Evolutionary conservation across 164 flowering plant species (phyloP).

Genomic region (Dillenia suffruticosa): DNA sequence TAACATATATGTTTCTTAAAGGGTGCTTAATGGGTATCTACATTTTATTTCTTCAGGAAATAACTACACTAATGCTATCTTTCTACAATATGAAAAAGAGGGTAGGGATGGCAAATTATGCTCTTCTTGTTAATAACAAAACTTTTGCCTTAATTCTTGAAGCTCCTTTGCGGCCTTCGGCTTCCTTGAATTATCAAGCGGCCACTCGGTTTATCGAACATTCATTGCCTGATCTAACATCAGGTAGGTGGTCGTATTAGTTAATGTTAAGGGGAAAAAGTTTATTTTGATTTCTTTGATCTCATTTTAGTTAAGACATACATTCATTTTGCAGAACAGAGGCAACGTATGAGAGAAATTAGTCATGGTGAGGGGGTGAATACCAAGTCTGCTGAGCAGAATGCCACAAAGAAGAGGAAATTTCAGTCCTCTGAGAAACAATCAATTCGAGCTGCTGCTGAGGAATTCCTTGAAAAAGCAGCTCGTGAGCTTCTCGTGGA

Average conservation of each 20-base stretch:
- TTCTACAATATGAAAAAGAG: not conserved
- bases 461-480: conserved; percentile 93
- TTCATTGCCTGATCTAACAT: conserved; percentile 85
- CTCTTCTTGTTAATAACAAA: conserved; percentile 3
- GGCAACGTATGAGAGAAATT: conserved; percentile 63
- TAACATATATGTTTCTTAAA: not conserved
- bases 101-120: not conserved
- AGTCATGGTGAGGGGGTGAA: conserved; percentile 48
- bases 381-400: conserved; percentile 31
- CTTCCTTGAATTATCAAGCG: conserved; percentile 67
- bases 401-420: conserved; percentile 68
- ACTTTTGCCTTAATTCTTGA: conserved; percentile 22
- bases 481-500: conserved; percentile 73
- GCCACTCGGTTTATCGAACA: conserved; percentile 95
- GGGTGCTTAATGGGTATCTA: not conserved
- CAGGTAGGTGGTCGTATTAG: conserved; percentile 37
- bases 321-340: conserved; percentile 54
- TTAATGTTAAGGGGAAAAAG: not conserved
- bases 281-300: not conserved
- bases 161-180: conserved; percentile 82
- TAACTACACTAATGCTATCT: too few relatives aligned
- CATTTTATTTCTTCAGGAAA: too few relatives aligned
- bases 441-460: conserved; percentile 69
- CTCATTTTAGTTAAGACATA: conserved; percentile 3
- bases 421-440: conserved; percentile 43